Conservation (phyloP, 2,329 filamentous ascomycete genomes). For the Sporothrix pseudoabietina region DNA sequence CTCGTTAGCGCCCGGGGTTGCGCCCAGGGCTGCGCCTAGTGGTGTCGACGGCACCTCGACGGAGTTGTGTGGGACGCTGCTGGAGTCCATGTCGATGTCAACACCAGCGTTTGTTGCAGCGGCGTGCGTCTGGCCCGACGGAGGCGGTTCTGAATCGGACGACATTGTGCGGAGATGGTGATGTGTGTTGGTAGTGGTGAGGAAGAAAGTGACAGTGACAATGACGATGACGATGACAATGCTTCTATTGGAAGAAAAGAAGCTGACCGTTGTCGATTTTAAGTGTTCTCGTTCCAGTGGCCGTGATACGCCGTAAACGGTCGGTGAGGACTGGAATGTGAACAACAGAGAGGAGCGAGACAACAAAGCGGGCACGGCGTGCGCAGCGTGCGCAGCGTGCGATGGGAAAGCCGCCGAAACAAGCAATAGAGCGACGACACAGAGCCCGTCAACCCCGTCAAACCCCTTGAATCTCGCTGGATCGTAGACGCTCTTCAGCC, state of each 20-base stretch:
- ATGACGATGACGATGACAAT: not conserved
- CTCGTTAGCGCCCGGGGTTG: conserved; percentile 28
- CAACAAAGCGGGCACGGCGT: not conserved
- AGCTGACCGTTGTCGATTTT: not conserved
- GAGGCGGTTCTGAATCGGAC: conserved; percentile 43
- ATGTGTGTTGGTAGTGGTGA: not conserved
- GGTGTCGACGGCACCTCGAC: conserved; percentile 44
- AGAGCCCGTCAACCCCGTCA: not conserved
- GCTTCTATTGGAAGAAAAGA: not conserved
- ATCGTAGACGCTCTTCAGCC: not conserved
- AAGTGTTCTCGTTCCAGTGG: conserved; percentile 15
- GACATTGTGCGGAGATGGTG: conserved; percentile 14
- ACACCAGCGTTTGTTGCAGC: conserved; percentile 22
- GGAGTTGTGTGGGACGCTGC: conserved; percentile 32
- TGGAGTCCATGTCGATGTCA: conserved; percentile 26
- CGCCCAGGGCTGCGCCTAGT: conserved; percentile 37
- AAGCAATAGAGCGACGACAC: conserved; percentile 19
- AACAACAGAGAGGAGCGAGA: not conserved
- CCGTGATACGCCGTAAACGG: conserved; percentile 15
- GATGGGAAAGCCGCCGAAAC: not conserved
- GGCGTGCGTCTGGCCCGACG: conserved; percentile 41
- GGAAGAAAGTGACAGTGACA: not conserved
- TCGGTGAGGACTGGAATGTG: conserved; percentile 22
- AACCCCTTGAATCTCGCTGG: not conserved
- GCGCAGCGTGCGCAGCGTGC: not conserved